phyloP scores from a whole-genome alignment of 768 basidiomycete species.

The Phanerochaete sordida region DNA sequence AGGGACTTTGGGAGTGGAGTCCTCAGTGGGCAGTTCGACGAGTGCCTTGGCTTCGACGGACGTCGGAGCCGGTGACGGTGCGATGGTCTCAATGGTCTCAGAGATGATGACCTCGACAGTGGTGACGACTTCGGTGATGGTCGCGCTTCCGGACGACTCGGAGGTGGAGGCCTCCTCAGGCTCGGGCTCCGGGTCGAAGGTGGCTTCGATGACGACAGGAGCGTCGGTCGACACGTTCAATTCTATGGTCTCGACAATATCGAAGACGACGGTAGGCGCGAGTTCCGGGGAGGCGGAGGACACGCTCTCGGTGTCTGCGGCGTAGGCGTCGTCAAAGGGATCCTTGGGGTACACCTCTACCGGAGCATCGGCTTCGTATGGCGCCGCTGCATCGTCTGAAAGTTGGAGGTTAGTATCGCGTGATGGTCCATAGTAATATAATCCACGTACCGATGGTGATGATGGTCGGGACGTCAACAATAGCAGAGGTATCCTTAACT shows the following conservation, averaged over 20 bases:
- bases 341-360: neutral
- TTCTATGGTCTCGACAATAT: neutral
- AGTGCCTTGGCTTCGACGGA: neutral
- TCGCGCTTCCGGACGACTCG: neutral
- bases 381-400: neutral
- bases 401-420: neutral
- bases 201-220: neutral
- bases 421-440: too few relatives aligned
- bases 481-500: neutral
- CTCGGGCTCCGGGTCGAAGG: neutral
- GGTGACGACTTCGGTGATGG: neutral
- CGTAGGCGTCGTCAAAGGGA: conserved; percentile 4
- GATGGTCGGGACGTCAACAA: neutral
- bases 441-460: too few relatives aligned
- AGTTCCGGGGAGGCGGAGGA: neutral
- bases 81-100: too few relatives aligned
- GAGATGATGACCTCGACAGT: neutral
- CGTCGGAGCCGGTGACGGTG: neutral
- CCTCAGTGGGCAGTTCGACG: neutral
- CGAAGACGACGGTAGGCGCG: neutral
- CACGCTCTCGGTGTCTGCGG: neutral
- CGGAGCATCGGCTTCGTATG: neutral
- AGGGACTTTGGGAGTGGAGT: neutral
- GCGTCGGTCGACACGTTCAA: neutral
- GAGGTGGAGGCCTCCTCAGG: neutral